These are phyloP conservation scores for Eucalyptus pumila DNA, from an alignment of 345 rosid species.

Conservation along the genomic window DNA sequence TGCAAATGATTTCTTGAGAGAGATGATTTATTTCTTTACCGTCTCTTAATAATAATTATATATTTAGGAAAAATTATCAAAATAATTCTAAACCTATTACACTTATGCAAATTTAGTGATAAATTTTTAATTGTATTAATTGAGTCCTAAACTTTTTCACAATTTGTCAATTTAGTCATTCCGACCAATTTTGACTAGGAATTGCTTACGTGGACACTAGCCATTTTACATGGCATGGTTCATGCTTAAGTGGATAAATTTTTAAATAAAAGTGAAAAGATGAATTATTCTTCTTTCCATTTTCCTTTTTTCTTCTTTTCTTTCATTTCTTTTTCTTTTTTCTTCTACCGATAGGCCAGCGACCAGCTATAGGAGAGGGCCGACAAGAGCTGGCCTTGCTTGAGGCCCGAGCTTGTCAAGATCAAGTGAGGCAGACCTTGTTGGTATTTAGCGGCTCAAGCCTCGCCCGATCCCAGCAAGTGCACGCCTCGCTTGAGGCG, in stretches of 20 bases:
- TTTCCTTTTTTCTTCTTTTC: neutral
- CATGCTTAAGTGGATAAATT: accelerated
- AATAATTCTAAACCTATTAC: neutral
- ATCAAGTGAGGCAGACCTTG: neutral
- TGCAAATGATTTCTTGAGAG: neutral
- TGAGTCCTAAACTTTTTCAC: neutral
- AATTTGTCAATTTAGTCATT: neutral
- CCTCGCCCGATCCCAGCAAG: neutral
- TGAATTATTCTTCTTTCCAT: neutral
- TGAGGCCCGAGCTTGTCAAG: neutral
- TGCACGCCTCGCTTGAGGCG: accelerated
- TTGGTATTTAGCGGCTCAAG: accelerated
- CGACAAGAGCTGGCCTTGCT: neutral
- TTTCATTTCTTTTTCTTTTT: neutral
- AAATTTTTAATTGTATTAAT: accelerated
- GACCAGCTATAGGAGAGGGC: neutral
- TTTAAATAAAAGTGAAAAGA: too few relatives aligned
- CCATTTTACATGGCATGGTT: neutral
- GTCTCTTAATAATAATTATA: neutral
- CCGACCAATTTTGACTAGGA: neutral
- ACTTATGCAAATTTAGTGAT: neutral
- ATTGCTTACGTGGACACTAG: neutral
- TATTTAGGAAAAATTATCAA: neutral
- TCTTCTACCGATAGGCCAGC: accelerated
- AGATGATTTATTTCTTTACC: neutral